Evolutionary conservation across 257 asterid genomes (phyloP).

Genomic region (Solanum sitiens): DNA sequence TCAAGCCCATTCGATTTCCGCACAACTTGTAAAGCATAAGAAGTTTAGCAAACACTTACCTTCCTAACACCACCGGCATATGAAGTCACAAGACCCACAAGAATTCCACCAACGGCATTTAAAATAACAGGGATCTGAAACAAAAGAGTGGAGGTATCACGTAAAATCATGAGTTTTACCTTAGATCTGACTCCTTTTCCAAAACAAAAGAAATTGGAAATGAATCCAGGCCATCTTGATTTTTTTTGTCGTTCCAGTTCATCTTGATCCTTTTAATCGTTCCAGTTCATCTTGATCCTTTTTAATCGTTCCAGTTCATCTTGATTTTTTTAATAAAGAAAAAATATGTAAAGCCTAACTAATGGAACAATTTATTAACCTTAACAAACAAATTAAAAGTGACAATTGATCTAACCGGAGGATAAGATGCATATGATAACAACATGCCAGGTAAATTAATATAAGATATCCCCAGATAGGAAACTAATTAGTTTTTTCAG

Average conservation of each 20-base stretch:
- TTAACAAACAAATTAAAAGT: neutral
- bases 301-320: neutral
- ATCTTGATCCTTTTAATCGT: neutral
- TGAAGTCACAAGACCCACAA: conserved; percentile 91
- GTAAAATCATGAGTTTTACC: neutral
- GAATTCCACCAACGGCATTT: conserved; percentile 94
- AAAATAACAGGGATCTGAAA: conserved; percentile 78
- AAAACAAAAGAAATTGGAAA: neutral
- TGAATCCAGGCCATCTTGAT: neutral
- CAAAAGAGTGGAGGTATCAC: neutral
- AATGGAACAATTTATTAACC: neutral
- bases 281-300: neutral
- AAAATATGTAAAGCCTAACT: neutral
- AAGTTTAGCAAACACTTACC: conserved; percentile 20
- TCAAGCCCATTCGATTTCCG: neutral
- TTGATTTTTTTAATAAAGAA: neutral
- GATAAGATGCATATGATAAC: neutral
- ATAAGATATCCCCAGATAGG: neutral
- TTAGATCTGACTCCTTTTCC: neutral
- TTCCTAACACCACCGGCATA: conserved; percentile 97
- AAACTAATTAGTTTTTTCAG: neutral
- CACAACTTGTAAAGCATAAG: neutral
- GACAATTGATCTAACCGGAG: neutral
- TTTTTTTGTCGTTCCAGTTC: neutral
- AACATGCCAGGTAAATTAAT: neutral